phyloP scores from a whole-genome alignment of 1,139 yeast genomes.

The Starmera stellimalicola region DNA sequence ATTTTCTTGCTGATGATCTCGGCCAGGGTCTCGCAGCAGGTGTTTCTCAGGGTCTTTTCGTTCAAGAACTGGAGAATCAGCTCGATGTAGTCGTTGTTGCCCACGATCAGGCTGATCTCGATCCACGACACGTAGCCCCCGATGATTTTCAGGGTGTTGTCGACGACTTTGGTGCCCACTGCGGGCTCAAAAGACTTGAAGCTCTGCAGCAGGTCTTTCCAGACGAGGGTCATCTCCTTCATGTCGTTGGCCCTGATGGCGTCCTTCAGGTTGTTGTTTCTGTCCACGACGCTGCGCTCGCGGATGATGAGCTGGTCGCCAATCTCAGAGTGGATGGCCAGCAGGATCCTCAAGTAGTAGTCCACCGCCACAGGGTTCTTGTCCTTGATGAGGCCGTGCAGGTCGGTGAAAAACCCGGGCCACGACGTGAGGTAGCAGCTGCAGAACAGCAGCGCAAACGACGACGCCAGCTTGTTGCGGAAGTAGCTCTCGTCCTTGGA shows the following conservation, averaged over 20 bases:
- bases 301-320: constrained; percentile 84
- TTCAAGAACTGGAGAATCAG: constrained; percentile 56
- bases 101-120: constrained; percentile 73
- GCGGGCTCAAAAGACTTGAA: constrained; percentile 16
- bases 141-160: constrained; percentile 53
- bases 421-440: constrained; percentile 51
- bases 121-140: constrained; percentile 95
- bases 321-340: constrained; percentile 79
- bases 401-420: constrained; percentile 60
- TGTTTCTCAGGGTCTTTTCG: constrained; percentile 37
- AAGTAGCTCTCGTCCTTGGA: constrained; percentile 49
- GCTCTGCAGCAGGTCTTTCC: constrained; percentile 51
- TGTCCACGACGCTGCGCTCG: constrained; percentile 48
- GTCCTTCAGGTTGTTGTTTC: constrained; percentile 72
- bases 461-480: constrained; percentile 71
- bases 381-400: constrained; percentile 31
- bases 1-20: constrained; percentile 88
- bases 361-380: constrained; percentile 52
- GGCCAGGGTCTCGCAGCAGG: constrained; percentile 63
- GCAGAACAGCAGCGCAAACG: constrained; percentile 64
- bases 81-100: constrained; percentile 54
- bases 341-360: constrained; percentile 63
- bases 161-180: constrained; percentile 39
- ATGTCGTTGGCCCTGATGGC: constrained; percentile 71
- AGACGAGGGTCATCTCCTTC: constrained; percentile 51